Evolutionary conservation across 768 basidiomycete genomes (phyloP).

Genomic region (Austroboletus eburneus): DNA sequence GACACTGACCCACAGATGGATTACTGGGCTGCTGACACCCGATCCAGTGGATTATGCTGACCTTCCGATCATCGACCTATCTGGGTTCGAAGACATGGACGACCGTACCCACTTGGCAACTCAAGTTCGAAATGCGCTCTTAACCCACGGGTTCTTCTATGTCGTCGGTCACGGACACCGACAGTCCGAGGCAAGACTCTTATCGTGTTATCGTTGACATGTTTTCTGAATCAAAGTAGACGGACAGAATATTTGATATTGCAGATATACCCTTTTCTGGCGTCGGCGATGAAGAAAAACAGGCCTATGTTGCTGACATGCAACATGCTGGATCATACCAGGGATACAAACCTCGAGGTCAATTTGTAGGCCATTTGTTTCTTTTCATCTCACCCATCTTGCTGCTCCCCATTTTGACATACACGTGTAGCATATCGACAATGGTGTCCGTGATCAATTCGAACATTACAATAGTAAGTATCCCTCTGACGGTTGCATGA

Average conservation of each 20-base stretch:
- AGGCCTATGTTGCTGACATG: constrained; percentile 35
- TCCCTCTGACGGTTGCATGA: too few species aligned
- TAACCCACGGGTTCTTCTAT: constrained; percentile 40
- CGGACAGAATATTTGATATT: constrained; percentile 45
- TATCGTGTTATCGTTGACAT: neutral
- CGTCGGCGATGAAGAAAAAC: constrained; percentile 42
- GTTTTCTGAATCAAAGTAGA: constrained; percentile 31
- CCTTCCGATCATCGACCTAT: constrained; percentile 50
- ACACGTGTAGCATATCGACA: constrained; percentile 48
- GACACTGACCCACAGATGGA: neutral
- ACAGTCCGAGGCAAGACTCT: constrained; percentile 32
- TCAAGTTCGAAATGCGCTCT: constrained; percentile 45
- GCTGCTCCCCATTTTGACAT: neutral
- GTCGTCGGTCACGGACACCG: constrained; percentile 37
- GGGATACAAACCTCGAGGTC: constrained; percentile 50
- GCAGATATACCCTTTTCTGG: constrained; percentile 43
- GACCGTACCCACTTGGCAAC: constrained; percentile 35
- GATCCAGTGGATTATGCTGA: constrained; percentile 44
- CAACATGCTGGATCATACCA: constrained; percentile 45
- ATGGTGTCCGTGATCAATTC: constrained; percentile 58
- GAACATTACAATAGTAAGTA: constrained; percentile 59
- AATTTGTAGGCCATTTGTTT: constrained; percentile 36
- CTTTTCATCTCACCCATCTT: neutral
- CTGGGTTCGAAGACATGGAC: constrained; percentile 35
- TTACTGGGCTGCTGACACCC: too few species aligned